A percentile compares a stretch with the other conserved stretches of the same genome.
Evolutionary conservation across 2,329 filamentous ascomycete species (phyloP).

Genomic region (Juglanconis sp.): DNA sequence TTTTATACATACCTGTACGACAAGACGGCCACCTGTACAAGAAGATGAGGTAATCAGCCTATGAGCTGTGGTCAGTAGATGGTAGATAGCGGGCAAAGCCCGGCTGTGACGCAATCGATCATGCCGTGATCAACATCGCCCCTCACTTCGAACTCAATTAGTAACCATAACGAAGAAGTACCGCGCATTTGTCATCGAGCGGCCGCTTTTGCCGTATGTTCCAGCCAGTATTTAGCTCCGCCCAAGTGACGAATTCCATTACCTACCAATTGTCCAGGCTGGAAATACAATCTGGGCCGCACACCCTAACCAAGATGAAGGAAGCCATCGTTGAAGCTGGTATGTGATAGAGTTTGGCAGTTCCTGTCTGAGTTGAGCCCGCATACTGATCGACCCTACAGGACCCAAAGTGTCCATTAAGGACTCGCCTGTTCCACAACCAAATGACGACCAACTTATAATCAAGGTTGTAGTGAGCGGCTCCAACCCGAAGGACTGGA

Average conservation of each 20-base stretch:
- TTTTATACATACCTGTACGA: no score
- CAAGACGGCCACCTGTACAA: no score
- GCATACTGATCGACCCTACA: slow-evolving; percentile 6
- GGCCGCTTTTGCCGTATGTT: no score
- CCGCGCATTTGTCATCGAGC: not conserved
- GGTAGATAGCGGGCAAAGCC: not conserved
- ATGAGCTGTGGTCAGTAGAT: not conserved
- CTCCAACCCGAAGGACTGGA: slow-evolving; percentile 49
- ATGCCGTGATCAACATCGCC: not conserved
- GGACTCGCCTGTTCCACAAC: slow-evolving; percentile 38
- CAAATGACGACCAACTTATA: slow-evolving; percentile 36
- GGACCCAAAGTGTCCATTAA: slow-evolving; percentile 34
- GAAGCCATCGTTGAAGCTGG: slow-evolving; percentile 10
- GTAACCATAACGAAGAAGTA: not conserved
- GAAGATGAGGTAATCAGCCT: no score
- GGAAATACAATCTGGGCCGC: no score
- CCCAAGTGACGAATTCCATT: no score
- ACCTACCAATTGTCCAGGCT: no score
- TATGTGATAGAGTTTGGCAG: not conserved
- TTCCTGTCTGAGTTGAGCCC: no score
- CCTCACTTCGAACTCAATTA: not conserved
- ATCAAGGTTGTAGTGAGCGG: slow-evolving; percentile 42
- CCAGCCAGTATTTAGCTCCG: no score
- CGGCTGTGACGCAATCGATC: not conserved
- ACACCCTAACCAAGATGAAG: slow-evolving; percentile 4